Conservation (phyloP, 2,329 filamentous ascomycete genomes). For the Fusarium mangiferae region DNA sequence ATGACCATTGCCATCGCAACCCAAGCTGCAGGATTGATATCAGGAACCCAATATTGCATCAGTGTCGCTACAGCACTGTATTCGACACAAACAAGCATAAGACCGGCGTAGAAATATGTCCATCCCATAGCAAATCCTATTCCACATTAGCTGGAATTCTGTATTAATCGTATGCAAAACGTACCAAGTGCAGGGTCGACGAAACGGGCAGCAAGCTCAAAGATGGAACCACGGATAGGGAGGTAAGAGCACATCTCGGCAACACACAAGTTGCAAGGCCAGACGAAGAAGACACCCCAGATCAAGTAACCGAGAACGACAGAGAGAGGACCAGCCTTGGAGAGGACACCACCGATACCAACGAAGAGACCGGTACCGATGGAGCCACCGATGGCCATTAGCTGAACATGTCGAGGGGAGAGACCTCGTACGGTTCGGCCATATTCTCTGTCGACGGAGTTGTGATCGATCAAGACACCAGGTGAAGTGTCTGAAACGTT, state of each 20-base stretch:
- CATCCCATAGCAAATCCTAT: conserved; percentile 62
- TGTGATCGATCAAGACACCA: conserved; percentile 41
- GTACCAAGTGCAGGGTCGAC: conserved; percentile 64
- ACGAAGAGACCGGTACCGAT: conserved; percentile 59
- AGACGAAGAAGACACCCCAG: conserved; percentile 57
- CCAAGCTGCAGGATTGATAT: conserved; percentile 59
- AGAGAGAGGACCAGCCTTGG: conserved; percentile 55
- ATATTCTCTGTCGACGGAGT: conserved; percentile 42
- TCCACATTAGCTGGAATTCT: background rate
- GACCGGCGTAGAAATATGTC: conserved; percentile 61
- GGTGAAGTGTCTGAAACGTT: conserved; percentile 42
- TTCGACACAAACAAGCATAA: conserved; percentile 58
- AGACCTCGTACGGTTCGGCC: conserved; percentile 50
- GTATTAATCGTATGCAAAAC: background rate
- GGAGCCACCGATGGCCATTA: conserved; percentile 61
- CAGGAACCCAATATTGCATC: conserved; percentile 56
- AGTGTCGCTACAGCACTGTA: conserved; percentile 57
- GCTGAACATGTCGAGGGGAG: conserved; percentile 57
- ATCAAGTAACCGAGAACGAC: conserved; percentile 57
- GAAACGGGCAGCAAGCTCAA: conserved; percentile 64
- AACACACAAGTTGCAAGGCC: conserved; percentile 58
- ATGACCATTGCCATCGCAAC: conserved; percentile 59
- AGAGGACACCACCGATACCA: conserved; percentile 56
- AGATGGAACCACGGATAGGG: conserved; percentile 64
- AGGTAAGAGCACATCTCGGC: conserved; percentile 69